Evolutionary conservation across 768 basidiomycete species (phyloP).

Genomic region (Termitomyces sp.): DNA sequence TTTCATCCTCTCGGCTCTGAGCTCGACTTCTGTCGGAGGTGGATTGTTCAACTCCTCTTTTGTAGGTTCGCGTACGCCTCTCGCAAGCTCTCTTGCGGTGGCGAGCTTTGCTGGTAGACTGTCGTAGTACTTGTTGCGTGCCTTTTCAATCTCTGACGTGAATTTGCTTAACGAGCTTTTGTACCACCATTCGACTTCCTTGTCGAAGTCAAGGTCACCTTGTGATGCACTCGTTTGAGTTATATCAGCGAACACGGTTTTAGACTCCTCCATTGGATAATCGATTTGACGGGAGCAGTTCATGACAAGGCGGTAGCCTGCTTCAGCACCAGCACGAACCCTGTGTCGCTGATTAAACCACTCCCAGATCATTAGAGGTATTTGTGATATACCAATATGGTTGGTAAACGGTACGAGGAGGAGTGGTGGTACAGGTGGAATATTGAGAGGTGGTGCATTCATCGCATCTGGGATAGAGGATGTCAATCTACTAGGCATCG

Average conservation of each 20-base stretch:
- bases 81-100: conserved; percentile 69
- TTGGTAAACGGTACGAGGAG: conserved; percentile 71
- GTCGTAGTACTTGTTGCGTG: conserved; percentile 73
- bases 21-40: conserved; percentile 82
- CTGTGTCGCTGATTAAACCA: conserved; percentile 87
- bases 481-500: conserved; percentile 12
- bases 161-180: conserved; percentile 52
- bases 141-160: conserved; percentile 55
- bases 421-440: conserved; percentile 77
- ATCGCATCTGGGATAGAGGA: conserved; percentile 21
- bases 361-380: conserved; percentile 86
- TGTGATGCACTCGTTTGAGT: conserved; percentile 15
- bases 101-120: conserved; percentile 59
- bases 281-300: conserved; percentile 55
- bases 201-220: conserved; percentile 74
- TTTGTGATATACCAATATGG: conserved; percentile 74
- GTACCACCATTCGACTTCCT: conserved; percentile 60
- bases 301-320: conserved; percentile 70
- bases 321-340: conserved; percentile 76
- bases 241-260: conserved; percentile 18
- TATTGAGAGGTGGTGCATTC: conserved; percentile 42
- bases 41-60: conserved; percentile 75
- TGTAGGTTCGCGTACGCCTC: conserved; percentile 75
- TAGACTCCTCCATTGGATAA: conserved; percentile 22
- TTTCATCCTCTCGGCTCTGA: conserved; percentile 81